These are phyloP conservation scores for Colletotrichum higginsianum DNA, from an alignment of 2,329 filamentous ascomycete species.

Conservation along the genomic window DNA sequence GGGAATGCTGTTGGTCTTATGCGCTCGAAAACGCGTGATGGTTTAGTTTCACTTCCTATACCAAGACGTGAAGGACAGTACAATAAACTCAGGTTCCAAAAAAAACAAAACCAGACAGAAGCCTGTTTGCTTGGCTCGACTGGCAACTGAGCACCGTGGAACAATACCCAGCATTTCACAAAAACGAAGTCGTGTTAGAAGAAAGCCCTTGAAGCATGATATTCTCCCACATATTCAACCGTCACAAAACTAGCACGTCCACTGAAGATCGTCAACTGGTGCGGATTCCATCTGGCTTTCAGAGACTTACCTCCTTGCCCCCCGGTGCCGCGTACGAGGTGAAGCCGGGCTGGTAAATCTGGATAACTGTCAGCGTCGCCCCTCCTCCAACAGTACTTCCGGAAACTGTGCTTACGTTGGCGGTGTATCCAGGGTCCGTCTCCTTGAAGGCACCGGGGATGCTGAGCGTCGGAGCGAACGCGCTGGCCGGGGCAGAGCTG, in stretches of 20 bases:
- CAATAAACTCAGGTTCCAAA: too few species aligned
- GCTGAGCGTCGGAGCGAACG: slow-evolving; percentile 51
- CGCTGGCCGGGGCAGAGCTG: slow-evolving; percentile 50
- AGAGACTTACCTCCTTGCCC: slow-evolving; percentile 30
- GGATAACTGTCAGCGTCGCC: not conserved
- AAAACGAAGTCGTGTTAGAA: not conserved
- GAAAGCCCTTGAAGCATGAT: not conserved
- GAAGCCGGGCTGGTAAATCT: slow-evolving; percentile 34
- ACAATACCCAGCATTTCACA: not conserved
- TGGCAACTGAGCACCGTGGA: not conserved
- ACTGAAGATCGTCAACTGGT: slow-evolving; percentile 11
- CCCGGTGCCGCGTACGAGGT: slow-evolving; percentile 34
- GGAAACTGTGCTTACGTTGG: slow-evolving; percentile 54
- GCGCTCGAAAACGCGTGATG: not conserved
- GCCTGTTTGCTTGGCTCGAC: not conserved
- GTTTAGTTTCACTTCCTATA: not conserved
- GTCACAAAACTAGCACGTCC: slow-evolving; percentile 13
- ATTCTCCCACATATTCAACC: not conserved
- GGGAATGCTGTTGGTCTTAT: not conserved
- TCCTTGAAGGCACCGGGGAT: slow-evolving; percentile 60
- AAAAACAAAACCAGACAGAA: not conserved
- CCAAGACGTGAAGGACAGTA: too few species aligned
- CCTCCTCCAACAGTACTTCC: too few species aligned
- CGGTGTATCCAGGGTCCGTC: slow-evolving; percentile 61
- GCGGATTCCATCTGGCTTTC: too few species aligned